Evolutionary conservation across 345 rosid genomes (phyloP), one percentile per base, ranked within the genome.

Genomic region (Gossypium rotundifolium): DNA sequence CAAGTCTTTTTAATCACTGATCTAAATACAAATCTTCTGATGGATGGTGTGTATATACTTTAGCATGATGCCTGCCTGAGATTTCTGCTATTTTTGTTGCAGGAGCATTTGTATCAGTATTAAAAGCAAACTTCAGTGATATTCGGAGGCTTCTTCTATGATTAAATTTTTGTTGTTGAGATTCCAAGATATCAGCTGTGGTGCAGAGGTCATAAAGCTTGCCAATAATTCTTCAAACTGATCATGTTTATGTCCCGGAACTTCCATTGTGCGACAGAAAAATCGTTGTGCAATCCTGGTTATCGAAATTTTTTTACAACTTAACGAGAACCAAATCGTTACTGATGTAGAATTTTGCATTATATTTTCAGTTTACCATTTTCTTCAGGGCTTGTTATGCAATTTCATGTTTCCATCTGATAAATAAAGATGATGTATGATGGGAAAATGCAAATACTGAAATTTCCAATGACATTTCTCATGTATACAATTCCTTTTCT

Each of bases 51-150:
- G 29, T 64, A 42, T 33, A 17, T 29, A 6, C 49, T 1, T 33
- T n/a, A 33, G 60, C 18, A 38, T 38, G 74, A 17, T 65, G 9
- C 45, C 29, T 13, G 71, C 53, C 25, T 51, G 4, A 65, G 18
- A 25, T 74, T 38, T 38, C 45, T 75, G 45, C 64, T 10, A 69
- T 16, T 70, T 48, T 48, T 2, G 38, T 78, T 84, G 84, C 91
- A 92, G 98, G 97, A 82, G 90, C 88, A 44, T 90, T 94, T 78
- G 74, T 94, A 33, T 83, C 95, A 14, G 89, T 84, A 57, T 78
- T 92, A 76, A 86, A 87, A 20, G 77, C 88, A 13, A 90, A 92
- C 86, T 94, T 94, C 87, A 83, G 85, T 18, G 95, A 92, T 78
- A 85, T 92, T 67, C 81, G 77, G 74, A 89, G 92, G 80, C 97